Base-by-base conservation (phyloP, 192 early-diverging fungal species). In the Lobosporangium transversale region DNA sequence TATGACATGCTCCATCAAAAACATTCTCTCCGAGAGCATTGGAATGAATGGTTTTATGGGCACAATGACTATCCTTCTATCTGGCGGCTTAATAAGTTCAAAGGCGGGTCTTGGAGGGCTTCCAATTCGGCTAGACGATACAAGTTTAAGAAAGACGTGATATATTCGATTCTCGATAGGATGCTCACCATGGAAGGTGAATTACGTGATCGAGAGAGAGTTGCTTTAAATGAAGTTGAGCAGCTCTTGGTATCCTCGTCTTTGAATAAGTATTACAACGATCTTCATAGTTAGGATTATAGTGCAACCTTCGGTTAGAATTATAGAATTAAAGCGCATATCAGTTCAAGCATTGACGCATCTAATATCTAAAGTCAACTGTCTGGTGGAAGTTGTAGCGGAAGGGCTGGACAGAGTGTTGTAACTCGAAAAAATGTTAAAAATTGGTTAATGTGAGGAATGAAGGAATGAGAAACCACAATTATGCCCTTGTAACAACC, bases 31-130 rank as follows among this genome's bases (percentile, higher is more conserved):
- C 31, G 56, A 18, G 47, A 68, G 7, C 56, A 31, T 42, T 68
- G 66, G 66, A 47, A 53, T 32, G 66, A 68, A 54, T 68, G 56
- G 66, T 68, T 59, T 50, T 54, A 68, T 21, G 66, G 54, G 2
- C 1, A 58, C 47, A 56, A 50, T 33, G 56, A 48, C 20, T 30
- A 52, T 18, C 54, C 66, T 1, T 68, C 66, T 21, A 58, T 58
- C 23, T 68, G 55, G 66, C 43, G 48, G 36, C 47, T 68, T 33
- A 68, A 68, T 48, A 68, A 58, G 40, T 24, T 42, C 45, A 33
- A 51, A 36, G 24, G 24, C 11, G 29, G 24, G 9, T 40, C 50
- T 14, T 68, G 66, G 66, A 55, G 66, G 21, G n/a, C 20, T 23
- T 3, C 23, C 15, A 15, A 52, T 2, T 24, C 29, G 24, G 50